Evolutionary conservation across 179 eudicot species (phyloP), one percentile per base, ranked within the genome.

Genomic region (Beta lomatogona): DNA sequence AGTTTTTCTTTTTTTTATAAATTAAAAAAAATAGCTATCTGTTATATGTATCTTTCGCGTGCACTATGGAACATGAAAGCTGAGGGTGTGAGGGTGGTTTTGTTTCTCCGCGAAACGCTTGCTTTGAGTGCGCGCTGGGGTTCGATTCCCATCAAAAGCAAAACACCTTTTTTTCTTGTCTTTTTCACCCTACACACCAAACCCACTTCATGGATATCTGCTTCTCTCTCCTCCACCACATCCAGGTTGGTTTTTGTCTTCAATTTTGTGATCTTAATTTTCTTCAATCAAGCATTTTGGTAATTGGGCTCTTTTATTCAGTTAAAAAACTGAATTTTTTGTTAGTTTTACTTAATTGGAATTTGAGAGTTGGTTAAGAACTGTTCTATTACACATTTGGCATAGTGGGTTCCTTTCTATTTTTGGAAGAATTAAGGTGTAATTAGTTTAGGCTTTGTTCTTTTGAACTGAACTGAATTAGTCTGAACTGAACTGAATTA

Each of bases 191-290:
- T 83, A 53, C 82, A 53, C 67, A 66, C 66, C 10, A 90, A 82
- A 80, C 83, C 81, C 79, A 75, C 63, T 18, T 75, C 83, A 46
- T 79, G 82, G 82, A 75, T 66, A 25, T 19, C 78, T 75, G 85
- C 86, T 80, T 77, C 88, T 60, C 79, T 87, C 79, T 87, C 92
- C 80, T 83, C 92, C 79, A 58, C 82, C 83, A 41, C 80, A 28
- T 15, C 82, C 45, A 83, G 91, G 91, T 88, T 60, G 55, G 61
- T 45, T 61, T 73, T 22, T 55, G 0, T 59, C 25, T 21, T 80
- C 25, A 54, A 3, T 31, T 55, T 28, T 55, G 0, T 31, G 5
- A 8, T 8, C n/a, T 73, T 4, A 53, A 13, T 73, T 5, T 53
- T 21, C 36, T 67, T 6, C 4, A 22, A 6, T 59, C 4, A 46